phyloP scores from a whole-genome alignment of 2,329 filamentous ascomycete species.

The Trematosphaeria pertusa region DNA sequence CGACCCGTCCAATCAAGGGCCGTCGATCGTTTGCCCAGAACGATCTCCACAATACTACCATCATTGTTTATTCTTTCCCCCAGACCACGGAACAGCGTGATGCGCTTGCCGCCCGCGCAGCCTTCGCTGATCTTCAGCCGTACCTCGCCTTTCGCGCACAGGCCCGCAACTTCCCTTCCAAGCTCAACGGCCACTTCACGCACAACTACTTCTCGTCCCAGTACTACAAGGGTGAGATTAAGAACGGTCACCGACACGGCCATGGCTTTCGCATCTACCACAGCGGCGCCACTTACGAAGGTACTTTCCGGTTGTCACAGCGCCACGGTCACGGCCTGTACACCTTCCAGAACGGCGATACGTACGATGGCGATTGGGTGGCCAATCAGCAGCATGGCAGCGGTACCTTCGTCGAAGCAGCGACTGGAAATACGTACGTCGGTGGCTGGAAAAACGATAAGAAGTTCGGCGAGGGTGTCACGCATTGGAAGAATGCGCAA shows the following conservation, averaged over 20 bases:
- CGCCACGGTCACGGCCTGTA: slow-evolving; percentile 65
- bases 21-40: slow-evolving; percentile 43
- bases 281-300: slow-evolving; percentile 63
- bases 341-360: slow-evolving; percentile 69
- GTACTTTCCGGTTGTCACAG: slow-evolving; percentile 60
- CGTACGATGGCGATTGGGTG: slow-evolving; percentile 63
- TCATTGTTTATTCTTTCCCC: slow-evolving; percentile 42
- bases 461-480: slow-evolving; percentile 67
- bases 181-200: slow-evolving; percentile 54
- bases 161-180: slow-evolving; percentile 53
- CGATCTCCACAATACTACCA: slow-evolving; percentile 39
- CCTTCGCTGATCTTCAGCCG: slow-evolving; percentile 43
- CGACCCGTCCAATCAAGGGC: slow-evolving; percentile 34
- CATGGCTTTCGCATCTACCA: slow-evolving; percentile 61
- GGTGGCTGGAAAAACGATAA: slow-evolving; percentile 68
- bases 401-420: slow-evolving; percentile 62
- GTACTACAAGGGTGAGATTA: slow-evolving; percentile 61
- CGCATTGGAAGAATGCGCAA: slow-evolving; percentile 67
- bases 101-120: slow-evolving; percentile 39
- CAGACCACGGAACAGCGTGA: slow-evolving; percentile 36
- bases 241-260: slow-evolving; percentile 60
- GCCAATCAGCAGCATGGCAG: slow-evolving; percentile 70
- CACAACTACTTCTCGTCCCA: slow-evolving; percentile 63
- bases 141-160: slow-evolving; percentile 54
- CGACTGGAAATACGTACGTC: slow-evolving; percentile 66